Evolutionary conservation across 1,284 basidiomycete species (phyloP), one percentile per base, ranked within the genome.

Genomic region (Trametes pubescens): DNA sequence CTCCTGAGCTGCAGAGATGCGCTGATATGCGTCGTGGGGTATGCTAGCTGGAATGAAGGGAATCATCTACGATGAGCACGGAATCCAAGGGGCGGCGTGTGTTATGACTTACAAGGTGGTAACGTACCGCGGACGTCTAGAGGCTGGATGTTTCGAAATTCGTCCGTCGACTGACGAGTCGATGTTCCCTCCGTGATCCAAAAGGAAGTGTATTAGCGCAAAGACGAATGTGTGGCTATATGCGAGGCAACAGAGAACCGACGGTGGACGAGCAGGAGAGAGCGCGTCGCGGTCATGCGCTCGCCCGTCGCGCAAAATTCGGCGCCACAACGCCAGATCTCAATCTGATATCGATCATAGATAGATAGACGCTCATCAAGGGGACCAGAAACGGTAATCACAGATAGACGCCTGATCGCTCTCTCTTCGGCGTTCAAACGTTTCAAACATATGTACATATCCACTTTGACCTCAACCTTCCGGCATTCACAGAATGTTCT

Each of bases 251-350:
- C 29, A 8, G 29, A 32, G 29, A 32, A 32, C 29, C 29, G 29
- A 32, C 29, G 29, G 29, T 32, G 29, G 29, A 32, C 29, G 29
- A 21, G 35, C 35, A 32, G 21, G 40, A 24, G 18, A 10, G 22
- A 21, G 37, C 40, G 32, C 7, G 26, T 18, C 32, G 54, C 43
- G 44, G 40, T 21, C 32, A 49, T 34, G 34, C 40, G 40, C 40
- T 18, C 6, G 18, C 40, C 18, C 52, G 52, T 47, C 51, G 49
- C 59, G 46, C 51, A 60, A 60, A 60, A 60, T 29, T 60, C 59
- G 43, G 22, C 59, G 59, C 52, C 59, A 54, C 58, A 59, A 52
- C 43, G 44, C 26, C 37, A 59, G 59, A 60, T 60, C 58, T 24
- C 44, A 47, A 59, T 59, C 58, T 29, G 10, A 22, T 16, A 60